Evolutionary conservation across 1,284 basidiomycete genomes (phyloP).

Genomic region (Lignosus rhinocerotis): DNA sequence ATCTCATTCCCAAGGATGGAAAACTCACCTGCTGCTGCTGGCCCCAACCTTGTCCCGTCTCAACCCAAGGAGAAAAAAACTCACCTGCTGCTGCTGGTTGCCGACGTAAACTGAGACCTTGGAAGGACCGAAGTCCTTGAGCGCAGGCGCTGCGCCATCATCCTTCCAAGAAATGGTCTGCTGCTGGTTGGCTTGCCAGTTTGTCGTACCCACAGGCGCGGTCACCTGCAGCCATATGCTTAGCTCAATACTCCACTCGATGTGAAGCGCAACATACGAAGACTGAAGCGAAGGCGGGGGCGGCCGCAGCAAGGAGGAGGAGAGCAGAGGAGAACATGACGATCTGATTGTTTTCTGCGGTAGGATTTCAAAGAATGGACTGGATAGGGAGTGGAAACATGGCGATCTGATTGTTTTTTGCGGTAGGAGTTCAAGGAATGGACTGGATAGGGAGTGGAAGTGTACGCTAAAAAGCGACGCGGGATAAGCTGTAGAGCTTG

Average conservation of each 20-base stretch:
- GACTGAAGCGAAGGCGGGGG: slow-evolving; percentile 56
- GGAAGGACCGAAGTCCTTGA: slow-evolving; percentile 60
- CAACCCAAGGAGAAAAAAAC: slow-evolving; percentile 6
- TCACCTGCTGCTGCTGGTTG: slow-evolving; percentile 60
- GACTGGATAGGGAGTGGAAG: slow-evolving; percentile 27
- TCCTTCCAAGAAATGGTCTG: slow-evolving; percentile 73
- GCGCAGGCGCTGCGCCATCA: slow-evolving; percentile 51
- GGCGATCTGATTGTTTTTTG: slow-evolving; percentile 30
- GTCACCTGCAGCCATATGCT: slow-evolving; percentile 49
- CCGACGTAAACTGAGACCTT: slow-evolving; percentile 73
- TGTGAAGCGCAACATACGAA: slow-evolving; percentile 47
- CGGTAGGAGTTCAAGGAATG: slow-evolving; percentile 40
- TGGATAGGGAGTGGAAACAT: slow-evolving; percentile 57
- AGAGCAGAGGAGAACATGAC: slow-evolving; percentile 54
- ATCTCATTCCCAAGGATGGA: too few species aligned
- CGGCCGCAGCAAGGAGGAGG: slow-evolving; percentile 54
- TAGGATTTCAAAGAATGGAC: slow-evolving; percentile 40
- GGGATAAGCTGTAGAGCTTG: not conserved
- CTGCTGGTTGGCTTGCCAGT: slow-evolving; percentile 58
- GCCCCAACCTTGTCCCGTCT: not conserved
- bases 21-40: too few species aligned
- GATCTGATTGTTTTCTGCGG: slow-evolving; percentile 28
- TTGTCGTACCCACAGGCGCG: slow-evolving; percentile 52
- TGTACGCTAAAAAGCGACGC: slow-evolving; percentile 23
- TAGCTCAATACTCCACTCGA: not conserved